Base-by-base conservation (phyloP, 441 rosid genomes). In the Jatropha podagrica region DNA sequence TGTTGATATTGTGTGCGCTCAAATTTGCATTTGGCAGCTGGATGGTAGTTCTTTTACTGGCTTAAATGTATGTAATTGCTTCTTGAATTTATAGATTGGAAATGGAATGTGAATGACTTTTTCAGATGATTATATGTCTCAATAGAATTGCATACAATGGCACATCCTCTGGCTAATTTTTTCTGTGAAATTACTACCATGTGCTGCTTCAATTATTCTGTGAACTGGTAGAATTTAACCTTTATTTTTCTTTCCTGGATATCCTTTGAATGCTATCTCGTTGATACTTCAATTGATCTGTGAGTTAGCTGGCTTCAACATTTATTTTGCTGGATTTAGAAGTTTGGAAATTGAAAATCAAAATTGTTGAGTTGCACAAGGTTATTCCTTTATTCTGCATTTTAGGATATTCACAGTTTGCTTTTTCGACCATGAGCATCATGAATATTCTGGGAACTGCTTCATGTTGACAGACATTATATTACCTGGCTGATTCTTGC, bases 21-120 rank as follows among this genome's bases (percentile, higher is more conserved):
- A 54, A 18, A 79, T 44, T 75, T 70, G 18, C 69, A 27, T n/a
- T 3, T 63, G 11, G 65, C 65, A 69, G 69, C 54, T 76, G 40
- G 58, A 52, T 69, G 61, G 23, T 32, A 17, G 51, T 48, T 7
- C 32, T 55, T 4, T 14, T 52, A 15, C 11, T 58, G 48, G 20
- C 70, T 38, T 63, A 40, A 23, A 20, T 51, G 12, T 27, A 32
- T 56, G n/a, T 38, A 18, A 23, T 56, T 49, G 26, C 72, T 20
- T 14, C 68, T 26, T 46, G 65, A 15, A n/a, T 65, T 7, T 66
- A 3, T 20, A 18, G 66, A 17, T 26, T 27, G 55, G 59, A 38
- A 63, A 7, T 68, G 52, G 42, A 54, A 74, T 71, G 1, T 7
- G 54, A 27, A 73, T 51, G 37, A 17, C 40, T n/a, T 4, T 32